Percentiles rank a stretch among this genome's conserved stretches.
Conservation (phyloP, 345 rosid species). For the Hypericum perforatum region DNA sequence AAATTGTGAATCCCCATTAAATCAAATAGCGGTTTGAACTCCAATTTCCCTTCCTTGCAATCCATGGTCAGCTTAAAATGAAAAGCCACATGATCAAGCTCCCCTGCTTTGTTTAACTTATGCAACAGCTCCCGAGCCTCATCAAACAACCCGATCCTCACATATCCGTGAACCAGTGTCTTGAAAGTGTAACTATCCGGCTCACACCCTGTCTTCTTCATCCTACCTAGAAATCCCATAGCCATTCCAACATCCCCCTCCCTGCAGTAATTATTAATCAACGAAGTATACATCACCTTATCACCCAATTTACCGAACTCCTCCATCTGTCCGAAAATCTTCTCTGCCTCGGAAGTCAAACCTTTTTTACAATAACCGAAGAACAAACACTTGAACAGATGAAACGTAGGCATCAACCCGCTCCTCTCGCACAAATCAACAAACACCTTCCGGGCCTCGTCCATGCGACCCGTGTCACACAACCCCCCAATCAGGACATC, state of each 20-base stretch:
- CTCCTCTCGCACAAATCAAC: constrained; percentile 33
- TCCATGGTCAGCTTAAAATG: constrained; percentile 46
- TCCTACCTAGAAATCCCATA: constrained; percentile 40
- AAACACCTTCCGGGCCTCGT: constrained; percentile 43
- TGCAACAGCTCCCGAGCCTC: constrained; percentile 33
- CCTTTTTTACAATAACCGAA: constrained; percentile 53
- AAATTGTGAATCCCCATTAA: constrained; percentile 22
- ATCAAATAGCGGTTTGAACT: constrained; percentile 30
- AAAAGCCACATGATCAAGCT: constrained; percentile 33
- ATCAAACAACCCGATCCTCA: constrained; percentile 38
- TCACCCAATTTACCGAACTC: constrained; percentile 41
- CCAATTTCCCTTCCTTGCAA: constrained; percentile 44
- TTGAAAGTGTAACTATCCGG: constrained; percentile 44
- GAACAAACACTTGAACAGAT: constrained; percentile 45
- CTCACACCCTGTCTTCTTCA: constrained; percentile 49
- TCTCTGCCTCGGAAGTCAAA: constrained; percentile 40
- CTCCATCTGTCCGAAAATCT: constrained; percentile 43
- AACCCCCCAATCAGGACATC: constrained; percentile 38
- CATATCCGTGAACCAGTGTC: constrained; percentile 54
- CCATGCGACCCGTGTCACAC: constrained; percentile 34
- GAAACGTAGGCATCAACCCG: constrained; percentile 28
- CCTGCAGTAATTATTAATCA: constrained; percentile 43
- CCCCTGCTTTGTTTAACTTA: constrained; percentile 32
- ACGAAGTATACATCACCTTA: constrained; percentile 42
- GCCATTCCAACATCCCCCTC: constrained; percentile 54